Base-by-base conservation (phyloP, 225 moss, liverwort and hornwort genomes). In the Ulota crispa region DNA sequence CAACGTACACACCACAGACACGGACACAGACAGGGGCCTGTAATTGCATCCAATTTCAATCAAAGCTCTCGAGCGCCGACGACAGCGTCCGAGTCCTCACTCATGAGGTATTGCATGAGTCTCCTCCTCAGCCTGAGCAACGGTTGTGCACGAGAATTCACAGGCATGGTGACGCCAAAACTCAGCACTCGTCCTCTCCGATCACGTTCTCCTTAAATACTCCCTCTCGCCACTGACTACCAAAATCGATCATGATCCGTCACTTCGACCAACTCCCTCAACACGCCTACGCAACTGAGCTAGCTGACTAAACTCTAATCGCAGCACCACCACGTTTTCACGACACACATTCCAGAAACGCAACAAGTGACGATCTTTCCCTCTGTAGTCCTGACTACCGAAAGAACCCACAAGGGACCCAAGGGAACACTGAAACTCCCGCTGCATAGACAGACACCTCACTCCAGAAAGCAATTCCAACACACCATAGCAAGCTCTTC, bases 121-220 rank as follows among this genome's bases (percentile, higher is more conserved):
- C 82, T 6, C 70, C 76, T 70, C 36, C 82, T n/a, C 19, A 76
- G 53, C 37, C 34, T 60, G 14, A 77, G 70, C 77, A 82, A 53
- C 62, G 77, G 82, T 69, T 76, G 82, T 24, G 76, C 69, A 61
- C 76, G 69, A 62, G 82, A 70, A 77, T 77, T 82, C 77, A 82
- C 82, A 76, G 82, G 82, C 82, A 82, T 82, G 70, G 59, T 81
- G 65, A 53, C 14, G 53, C 65, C 52, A 52, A 34, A 15, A 63
- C 21, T 76, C 62, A 21, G 62, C 12, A 30, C 28, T 6, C 12
- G 0, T 14, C 43, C 43, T 21, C 75, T 62, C 75, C 21, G 28
- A 34, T 59, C 74, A 74, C 73, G 73, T 39, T 45, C 75, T 43
- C 43, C 21, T 8, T 1, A 8, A 1, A 13, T 8, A 21, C 1